Base-by-base conservation (phyloP, 2,329 filamentous ascomycete species). In the Trichoderma polysporum region DNA sequence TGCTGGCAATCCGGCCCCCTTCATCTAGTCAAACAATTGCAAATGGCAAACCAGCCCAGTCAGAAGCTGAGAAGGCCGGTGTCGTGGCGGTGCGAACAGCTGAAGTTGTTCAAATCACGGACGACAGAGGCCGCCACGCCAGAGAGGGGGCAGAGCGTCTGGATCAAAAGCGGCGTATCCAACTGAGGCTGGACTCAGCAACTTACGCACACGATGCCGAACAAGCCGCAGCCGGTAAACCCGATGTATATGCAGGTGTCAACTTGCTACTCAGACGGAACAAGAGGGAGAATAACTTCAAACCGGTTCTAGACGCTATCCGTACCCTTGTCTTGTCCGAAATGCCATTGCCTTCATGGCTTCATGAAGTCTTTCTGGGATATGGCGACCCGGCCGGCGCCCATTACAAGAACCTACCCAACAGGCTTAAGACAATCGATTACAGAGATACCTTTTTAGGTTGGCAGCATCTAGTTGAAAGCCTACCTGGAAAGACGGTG, bases 331-430 rank as follows among this genome's bases (percentile, higher is more conserved):
- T 93, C 2, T 83, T 97, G 37, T 93, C 93, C 0, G 92, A 97
- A 72, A 89, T 94, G 22, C 91, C 92, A 7, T 84, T 98, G 63
- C 93, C 95, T 15, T 87, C 90, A 2, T 99, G 95, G 95, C 84
- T 99, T 50, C 93, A 97, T 74, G 95, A 98, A 71, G 94, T 98
- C 10, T 99, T 98, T 77, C 82, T 99, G n/a, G 95, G 95, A 3
- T 98, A 97, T 76, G 95, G 95, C 54, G 94, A 99, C 77, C 94
- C 95, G 67, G 87, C 92, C 33, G 90, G 91, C 67, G 95, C 95
- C 37, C 91, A 88, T 25, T 97, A 97, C 80, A 93, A 91, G 70
- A 90, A 93, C 59, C 81, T 99, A 17, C 81, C 91, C 1, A 95
- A 93, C 76, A 86, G 89, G 67, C 83, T 97, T 70, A 88, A 88